Evolutionary conservation across 2,329 filamentous ascomycete genomes (phyloP).

Genomic region (Periconia macrospinosa): DNA sequence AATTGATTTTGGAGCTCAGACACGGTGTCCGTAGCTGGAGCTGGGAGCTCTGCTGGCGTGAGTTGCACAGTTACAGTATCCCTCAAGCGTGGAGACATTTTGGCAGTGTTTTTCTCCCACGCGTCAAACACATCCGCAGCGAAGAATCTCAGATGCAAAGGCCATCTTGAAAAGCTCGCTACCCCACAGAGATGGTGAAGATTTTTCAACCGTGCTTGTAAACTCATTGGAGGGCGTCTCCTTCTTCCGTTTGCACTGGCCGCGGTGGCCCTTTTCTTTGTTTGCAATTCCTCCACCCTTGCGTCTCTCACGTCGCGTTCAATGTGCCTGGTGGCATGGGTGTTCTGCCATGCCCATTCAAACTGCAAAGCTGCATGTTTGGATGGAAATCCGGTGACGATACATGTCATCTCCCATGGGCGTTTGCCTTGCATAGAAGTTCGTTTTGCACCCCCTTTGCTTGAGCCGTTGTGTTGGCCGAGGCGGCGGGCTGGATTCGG

Average conservation of each 20-base stretch:
- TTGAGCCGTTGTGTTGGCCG: slow-evolving; percentile 86
- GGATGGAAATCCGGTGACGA: slow-evolving; percentile 88
- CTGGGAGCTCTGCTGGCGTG: slow-evolving; percentile 31
- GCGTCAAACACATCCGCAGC: slow-evolving; percentile 65
- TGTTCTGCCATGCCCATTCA: slow-evolving; percentile 94
- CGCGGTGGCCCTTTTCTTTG: slow-evolving; percentile 19
- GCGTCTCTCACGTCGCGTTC: slow-evolving; percentile 46
- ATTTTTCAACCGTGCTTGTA: slow-evolving; percentile 74
- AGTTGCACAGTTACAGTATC: slow-evolving; percentile 31
- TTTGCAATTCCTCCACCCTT: slow-evolving; percentile 36
- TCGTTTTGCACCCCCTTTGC: slow-evolving; percentile 76
- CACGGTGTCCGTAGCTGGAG: slow-evolving; percentile 15
- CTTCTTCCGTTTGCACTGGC: slow-evolving; percentile 44
- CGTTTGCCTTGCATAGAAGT: slow-evolving; percentile 70
- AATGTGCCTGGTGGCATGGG: slow-evolving; percentile 79
- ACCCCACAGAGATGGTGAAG: slow-evolving; percentile 79
- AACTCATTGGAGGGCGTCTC: slow-evolving; percentile 56
- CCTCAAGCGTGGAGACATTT: slow-evolving; percentile 26
- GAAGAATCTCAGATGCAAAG: slow-evolving; percentile 80
- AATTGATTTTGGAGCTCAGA: slow-evolving; percentile 1
- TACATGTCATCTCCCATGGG: slow-evolving; percentile 78
- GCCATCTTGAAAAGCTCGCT: slow-evolving; percentile 80
- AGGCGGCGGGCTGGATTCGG: slow-evolving; percentile 83
- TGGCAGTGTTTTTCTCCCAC: slow-evolving; percentile 62
- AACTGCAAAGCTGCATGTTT: slow-evolving; percentile 89